A percentile compares a stretch with the other conserved stretches of the same genome.
Evolutionary conservation across 768 basidiomycete genomes (phyloP).

Genomic region (Naganishia randhawae): DNA sequence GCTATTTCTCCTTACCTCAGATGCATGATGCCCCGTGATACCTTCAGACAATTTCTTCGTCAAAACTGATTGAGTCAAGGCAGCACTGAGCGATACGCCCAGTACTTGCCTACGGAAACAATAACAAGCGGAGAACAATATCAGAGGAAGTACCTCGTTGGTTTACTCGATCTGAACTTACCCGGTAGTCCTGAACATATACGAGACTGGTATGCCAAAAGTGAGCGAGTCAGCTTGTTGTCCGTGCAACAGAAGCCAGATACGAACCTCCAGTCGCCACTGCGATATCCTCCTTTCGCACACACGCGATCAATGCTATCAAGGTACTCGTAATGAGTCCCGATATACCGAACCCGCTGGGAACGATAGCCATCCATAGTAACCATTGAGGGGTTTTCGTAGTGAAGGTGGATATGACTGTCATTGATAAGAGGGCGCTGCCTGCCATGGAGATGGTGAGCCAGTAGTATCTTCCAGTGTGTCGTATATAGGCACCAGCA

Average conservation of each 20-base stretch:
- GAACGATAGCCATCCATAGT: constrained; percentile 41
- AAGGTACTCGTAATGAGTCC: constrained; percentile 44
- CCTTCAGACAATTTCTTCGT: constrained; percentile 64
- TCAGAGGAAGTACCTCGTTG: background rate
- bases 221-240: background rate
- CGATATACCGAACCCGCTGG: constrained; percentile 42
- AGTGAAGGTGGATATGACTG: constrained; percentile 22
- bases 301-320: constrained; percentile 46
- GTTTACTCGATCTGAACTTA: background rate
- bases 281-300: constrained; percentile 38
- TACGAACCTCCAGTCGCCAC: constrained; percentile 27
- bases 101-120: constrained; percentile 63
- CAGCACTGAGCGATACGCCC: constrained; percentile 83
- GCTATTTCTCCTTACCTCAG: constrained; percentile 33
- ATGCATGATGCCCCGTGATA: constrained; percentile 72
- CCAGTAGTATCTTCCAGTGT: constrained; percentile 82
- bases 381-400: constrained; percentile 37
- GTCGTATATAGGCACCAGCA: constrained; percentile 67
- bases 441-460: constrained; percentile 66
- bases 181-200: constrained; percentile 67
- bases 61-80: constrained; percentile 76
- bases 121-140: constrained; percentile 47
- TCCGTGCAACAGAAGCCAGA: background rate
- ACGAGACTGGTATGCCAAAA: constrained; percentile 11
- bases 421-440: constrained; percentile 63